These are phyloP conservation scores for Pseudogymnoascus sp. DNA, from an alignment of 2,329 filamentous ascomycete genomes.

Conservation along the genomic window DNA sequence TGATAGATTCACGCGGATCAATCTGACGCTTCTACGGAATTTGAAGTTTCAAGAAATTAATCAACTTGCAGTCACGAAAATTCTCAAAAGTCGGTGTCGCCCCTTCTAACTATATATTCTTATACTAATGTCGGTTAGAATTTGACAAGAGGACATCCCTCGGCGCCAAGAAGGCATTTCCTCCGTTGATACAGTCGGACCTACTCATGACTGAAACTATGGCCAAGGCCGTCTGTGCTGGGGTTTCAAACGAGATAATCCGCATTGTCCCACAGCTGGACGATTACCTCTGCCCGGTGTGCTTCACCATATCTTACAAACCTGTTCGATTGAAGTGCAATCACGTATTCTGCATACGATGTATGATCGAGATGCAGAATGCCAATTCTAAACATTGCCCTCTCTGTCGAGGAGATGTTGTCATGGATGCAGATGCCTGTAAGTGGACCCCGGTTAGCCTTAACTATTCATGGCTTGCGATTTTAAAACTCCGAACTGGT, in stretches of 20 bases:
- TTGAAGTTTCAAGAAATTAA: conserved; percentile 83
- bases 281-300: conserved; percentile 76
- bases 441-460: conserved; percentile 23
- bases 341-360: conserved; percentile 78
- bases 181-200: conserved; percentile 48
- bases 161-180: conserved; percentile 56
- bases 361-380: conserved; percentile 71
- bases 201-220: conserved; percentile 58
- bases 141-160: conserved; percentile 81
- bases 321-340: conserved; percentile 68
- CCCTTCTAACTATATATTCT: background rate
- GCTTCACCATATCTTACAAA: conserved; percentile 69
- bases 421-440: conserved; percentile 62
- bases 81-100: conserved; percentile 62
- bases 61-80: conserved; percentile 67
- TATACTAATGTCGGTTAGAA: conserved; percentile 39
- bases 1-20: conserved; percentile 61
- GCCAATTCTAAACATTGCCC: conserved; percentile 62
- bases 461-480: background rate
- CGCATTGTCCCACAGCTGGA: conserved; percentile 71
- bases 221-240: conserved; percentile 66
- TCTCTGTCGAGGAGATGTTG: conserved; percentile 63
- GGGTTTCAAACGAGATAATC: conserved; percentile 65
- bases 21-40: conserved; percentile 66
- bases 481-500: background rate